These are phyloP conservation scores for Noccaea bulbosa DNA, from an alignment of 345 rosid genomes.

Conservation along the genomic window DNA sequence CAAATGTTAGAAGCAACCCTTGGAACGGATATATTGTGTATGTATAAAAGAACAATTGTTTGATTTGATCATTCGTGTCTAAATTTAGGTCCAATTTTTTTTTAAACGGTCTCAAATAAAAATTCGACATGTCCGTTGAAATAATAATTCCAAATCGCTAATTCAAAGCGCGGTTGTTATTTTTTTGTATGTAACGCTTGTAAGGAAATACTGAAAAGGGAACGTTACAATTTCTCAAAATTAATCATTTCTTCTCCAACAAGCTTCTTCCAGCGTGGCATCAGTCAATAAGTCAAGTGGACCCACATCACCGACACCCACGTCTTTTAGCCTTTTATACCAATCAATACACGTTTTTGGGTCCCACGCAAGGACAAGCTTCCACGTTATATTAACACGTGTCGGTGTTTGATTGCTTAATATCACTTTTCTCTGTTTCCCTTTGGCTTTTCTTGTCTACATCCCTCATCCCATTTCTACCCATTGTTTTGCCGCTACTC, in stretches of 20 bases:
- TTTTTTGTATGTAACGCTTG: conserved; percentile 8
- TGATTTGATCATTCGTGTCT: too few species aligned
- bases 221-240: conserved; percentile 7
- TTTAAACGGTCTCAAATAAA: too few species aligned
- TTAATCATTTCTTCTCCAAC: conserved; percentile 5
- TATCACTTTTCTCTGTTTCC: not conserved
- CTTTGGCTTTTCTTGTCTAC: not conserved
- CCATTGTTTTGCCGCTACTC: conserved; percentile 22
- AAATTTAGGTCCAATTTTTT: too few species aligned
- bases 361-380: conserved; percentile 31
- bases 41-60: too few species aligned
- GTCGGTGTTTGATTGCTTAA: not conserved
- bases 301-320: conserved; percentile 39
- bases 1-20: too few species aligned
- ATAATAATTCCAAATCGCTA: too few species aligned
- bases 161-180: too few species aligned
- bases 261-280: conserved; percentile 32
- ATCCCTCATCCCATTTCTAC: conserved; percentile 8
- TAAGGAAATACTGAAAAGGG: not conserved
- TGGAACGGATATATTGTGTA: too few species aligned
- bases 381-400: conserved; percentile 33
- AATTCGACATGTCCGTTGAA: too few species aligned
- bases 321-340: conserved; percentile 38
- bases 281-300: conserved; percentile 24
- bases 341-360: conserved; percentile 28